A percentile compares a stretch with the other conserved stretches of the same genome.
Conservation (phyloP, 2,329 filamentous ascomycete genomes). For the Botrytis fragariae region DNA sequence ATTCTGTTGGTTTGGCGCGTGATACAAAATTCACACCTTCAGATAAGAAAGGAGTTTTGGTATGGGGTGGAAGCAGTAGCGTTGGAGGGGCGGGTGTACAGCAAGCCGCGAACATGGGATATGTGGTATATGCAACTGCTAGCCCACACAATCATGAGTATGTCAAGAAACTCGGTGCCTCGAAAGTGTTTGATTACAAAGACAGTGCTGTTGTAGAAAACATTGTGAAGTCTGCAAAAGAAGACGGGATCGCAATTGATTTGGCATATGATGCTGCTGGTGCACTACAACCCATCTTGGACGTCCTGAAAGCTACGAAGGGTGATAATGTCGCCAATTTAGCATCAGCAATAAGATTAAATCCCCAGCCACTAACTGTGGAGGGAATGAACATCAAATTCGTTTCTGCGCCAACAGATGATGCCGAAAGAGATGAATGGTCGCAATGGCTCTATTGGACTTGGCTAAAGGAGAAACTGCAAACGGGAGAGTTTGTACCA, state of each 20-base stretch:
- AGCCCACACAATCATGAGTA: constrained; percentile 29
- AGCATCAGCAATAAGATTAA: constrained; percentile 53
- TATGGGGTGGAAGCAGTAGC: constrained; percentile 30
- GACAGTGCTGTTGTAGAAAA: constrained; percentile 26
- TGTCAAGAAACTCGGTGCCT: constrained; percentile 26
- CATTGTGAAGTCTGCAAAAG: constrained; percentile 33
- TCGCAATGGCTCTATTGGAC: background rate
- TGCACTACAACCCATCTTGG: constrained; percentile 41
- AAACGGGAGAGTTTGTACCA: constrained; percentile 33
- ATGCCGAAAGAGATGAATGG: constrained; percentile 40
- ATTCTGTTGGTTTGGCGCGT: constrained; percentile 27
- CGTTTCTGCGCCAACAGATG: constrained; percentile 49
- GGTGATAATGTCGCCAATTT: constrained; percentile 48
- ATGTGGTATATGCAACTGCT: constrained; percentile 42
- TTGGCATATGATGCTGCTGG: constrained; percentile 19
- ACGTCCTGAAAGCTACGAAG: constrained; percentile 54
- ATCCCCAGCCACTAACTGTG: constrained; percentile 41
- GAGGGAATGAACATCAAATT: constrained; percentile 12
- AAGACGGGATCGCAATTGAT: constrained; percentile 12
- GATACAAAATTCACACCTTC: constrained; percentile 14
- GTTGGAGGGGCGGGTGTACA: constrained; percentile 42
- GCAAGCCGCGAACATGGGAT: constrained; percentile 42
- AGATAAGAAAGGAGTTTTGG: constrained; percentile 30
- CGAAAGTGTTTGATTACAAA: constrained; percentile 28
- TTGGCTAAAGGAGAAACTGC: constrained; percentile 36